Evolutionary conservation across 2,329 filamentous ascomycete genomes (phyloP).

Genomic region (Ceratocystis eucalypticola): DNA sequence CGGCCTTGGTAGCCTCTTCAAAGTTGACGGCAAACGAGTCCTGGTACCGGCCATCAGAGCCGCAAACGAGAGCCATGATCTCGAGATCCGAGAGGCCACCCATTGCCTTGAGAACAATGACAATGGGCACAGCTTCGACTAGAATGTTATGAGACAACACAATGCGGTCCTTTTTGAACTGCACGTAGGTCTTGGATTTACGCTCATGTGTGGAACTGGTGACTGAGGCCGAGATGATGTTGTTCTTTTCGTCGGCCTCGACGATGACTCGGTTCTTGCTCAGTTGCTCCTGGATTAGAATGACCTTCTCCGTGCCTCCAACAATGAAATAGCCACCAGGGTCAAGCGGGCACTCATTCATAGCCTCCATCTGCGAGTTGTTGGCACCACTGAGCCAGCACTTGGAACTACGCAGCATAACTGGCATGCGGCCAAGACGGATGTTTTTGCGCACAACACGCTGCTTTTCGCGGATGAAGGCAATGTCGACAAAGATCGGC

Average conservation of each 20-base stretch:
- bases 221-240: conserved; percentile 85
- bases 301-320: conserved; percentile 95
- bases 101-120: conserved; percentile 83
- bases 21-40: conserved; percentile 94
- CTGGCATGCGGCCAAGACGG: conserved; percentile 77
- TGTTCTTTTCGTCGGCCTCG: conserved; percentile 82
- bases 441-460: conserved; percentile 63
- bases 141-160: conserved; percentile 86
- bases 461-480: conserved; percentile 71
- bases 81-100: conserved; percentile 90
- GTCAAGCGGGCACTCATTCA: conserved; percentile 92
- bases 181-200: conserved; percentile 94
- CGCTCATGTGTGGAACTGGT: conserved; percentile 96
- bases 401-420: conserved; percentile 94
- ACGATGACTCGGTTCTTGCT: conserved; percentile 99
- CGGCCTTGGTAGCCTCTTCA: conserved; percentile 72
- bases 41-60: conserved; percentile 76
- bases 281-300: conserved; percentile 92
- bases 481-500: conserved; percentile 83
- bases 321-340: conserved; percentile 97
- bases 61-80: conserved; percentile 81
- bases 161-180: conserved; percentile 85
- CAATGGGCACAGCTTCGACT: conserved; percentile 86
- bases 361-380: conserved; percentile 74
- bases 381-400: conserved; percentile 74